phyloP scores from a whole-genome alignment of 1,284 basidiomycete species.

The Vanrija humicola region DNA sequence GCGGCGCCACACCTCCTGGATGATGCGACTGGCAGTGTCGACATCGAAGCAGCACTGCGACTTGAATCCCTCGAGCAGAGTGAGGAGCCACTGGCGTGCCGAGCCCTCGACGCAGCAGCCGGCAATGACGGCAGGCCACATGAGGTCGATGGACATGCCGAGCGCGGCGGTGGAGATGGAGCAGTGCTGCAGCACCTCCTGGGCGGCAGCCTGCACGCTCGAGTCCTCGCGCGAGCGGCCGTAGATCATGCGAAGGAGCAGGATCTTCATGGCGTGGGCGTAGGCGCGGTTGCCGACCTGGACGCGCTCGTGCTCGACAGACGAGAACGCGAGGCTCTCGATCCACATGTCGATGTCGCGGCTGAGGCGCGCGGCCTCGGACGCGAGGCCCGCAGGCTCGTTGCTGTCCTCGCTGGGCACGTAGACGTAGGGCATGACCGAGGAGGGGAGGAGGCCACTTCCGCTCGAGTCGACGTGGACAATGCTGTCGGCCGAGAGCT shows the following conservation, averaged over 20 bases:
- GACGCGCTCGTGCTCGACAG: conserved; percentile 47
- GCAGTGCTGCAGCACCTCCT: conserved; percentile 43
- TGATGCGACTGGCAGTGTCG: conserved; percentile 54
- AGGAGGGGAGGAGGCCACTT: neutral
- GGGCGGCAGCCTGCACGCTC: conserved; percentile 47
- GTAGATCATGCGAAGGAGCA: conserved; percentile 53
- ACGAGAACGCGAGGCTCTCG: conserved; percentile 35
- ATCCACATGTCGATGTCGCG: conserved; percentile 47
- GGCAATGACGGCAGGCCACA: conserved; percentile 54
- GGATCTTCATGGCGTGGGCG: conserved; percentile 51
- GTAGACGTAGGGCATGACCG: neutral
- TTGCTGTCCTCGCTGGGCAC: neutral
- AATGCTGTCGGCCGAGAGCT: neutral
- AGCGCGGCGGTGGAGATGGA: conserved; percentile 41
- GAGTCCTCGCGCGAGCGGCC: conserved; percentile 46
- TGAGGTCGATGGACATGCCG: conserved; percentile 49
- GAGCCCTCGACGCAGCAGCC: conserved; percentile 50
- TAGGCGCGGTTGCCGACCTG: conserved; percentile 49
- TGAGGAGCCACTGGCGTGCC: conserved; percentile 49
- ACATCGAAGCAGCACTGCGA: conserved; percentile 55
- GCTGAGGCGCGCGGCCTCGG: conserved; percentile 39
- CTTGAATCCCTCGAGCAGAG: conserved; percentile 53
- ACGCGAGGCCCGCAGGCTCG: conserved; percentile 15
- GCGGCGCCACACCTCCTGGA: conserved; percentile 50
- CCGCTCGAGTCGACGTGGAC: conserved; percentile 1